Evolutionary conservation across 352 stramenopile genomes (phyloP).

Genomic region (Thalassiosira exigua): DNA sequence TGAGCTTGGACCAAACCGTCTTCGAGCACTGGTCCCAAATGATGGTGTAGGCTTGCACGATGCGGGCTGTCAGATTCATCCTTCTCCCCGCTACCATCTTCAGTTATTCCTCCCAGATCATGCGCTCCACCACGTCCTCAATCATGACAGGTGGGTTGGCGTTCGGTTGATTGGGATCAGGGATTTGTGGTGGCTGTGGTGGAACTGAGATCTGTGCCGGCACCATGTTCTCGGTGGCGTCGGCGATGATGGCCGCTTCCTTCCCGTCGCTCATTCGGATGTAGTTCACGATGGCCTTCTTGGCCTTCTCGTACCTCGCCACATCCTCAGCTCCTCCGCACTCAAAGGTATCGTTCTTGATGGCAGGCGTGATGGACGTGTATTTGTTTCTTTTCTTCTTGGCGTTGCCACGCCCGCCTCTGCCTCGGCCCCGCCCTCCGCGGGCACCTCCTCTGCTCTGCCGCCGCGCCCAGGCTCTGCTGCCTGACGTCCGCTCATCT

Average conservation of each 20-base stretch:
- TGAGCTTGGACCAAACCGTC: background rate
- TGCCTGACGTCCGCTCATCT: no score
- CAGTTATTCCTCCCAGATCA: background rate
- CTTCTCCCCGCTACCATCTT: background rate
- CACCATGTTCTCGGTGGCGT: no score
- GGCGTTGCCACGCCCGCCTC: no score
- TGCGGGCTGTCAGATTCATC: background rate
- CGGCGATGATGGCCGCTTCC: no score
- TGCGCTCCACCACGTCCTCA: no score
- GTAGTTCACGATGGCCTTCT: background rate
- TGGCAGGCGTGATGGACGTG: background rate
- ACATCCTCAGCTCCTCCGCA: background rate
- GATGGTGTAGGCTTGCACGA: background rate
- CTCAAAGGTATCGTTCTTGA: conserved; percentile 5
- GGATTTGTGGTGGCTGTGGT: no score
- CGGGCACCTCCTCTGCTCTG: no score
- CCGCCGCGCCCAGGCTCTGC: no score
- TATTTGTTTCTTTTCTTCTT: no score
- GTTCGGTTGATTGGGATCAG: background rate
- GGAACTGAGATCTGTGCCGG: no score
- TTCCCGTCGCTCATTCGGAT: no score
- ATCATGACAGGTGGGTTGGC: background rate
- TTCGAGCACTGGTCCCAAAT: background rate
- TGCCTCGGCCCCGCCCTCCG: no score
- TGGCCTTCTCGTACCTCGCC: background rate